These are phyloP conservation scores for Didymella glomerata DNA, from an alignment of 2,329 filamentous ascomycete genomes.

Conservation along the genomic window DNA sequence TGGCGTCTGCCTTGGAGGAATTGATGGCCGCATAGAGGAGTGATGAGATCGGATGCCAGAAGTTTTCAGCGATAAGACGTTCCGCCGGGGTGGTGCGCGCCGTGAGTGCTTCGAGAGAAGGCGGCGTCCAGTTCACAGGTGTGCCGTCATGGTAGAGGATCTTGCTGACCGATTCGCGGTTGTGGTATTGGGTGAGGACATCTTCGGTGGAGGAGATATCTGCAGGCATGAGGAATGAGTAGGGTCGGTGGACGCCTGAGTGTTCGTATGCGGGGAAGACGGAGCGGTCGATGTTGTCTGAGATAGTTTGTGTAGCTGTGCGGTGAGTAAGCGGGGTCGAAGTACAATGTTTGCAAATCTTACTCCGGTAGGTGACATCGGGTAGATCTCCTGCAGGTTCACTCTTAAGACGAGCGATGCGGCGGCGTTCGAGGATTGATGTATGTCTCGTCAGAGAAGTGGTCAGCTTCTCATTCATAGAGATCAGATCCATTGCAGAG, in stretches of 20 bases:
- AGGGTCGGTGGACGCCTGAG: constrained; percentile 7
- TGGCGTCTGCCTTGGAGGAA: constrained; percentile 5
- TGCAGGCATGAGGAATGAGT: constrained; percentile 27
- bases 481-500: constrained; percentile 36
- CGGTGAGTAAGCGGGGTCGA: constrained; percentile 16
- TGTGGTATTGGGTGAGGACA: constrained; percentile 17
- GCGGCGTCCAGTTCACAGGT: constrained; percentile 3
- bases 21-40: constrained; percentile 9
- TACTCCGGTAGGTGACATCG: constrained; percentile 32
- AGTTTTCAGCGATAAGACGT: neutral
- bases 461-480: constrained; percentile 36
- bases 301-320: constrained; percentile 33
- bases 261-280: constrained; percentile 38
- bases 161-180: constrained; percentile 21
- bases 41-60: constrained; percentile 14
- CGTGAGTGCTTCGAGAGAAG: neutral
- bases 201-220: constrained; percentile 21
- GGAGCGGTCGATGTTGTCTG: constrained; percentile 40
- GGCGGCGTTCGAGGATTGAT: constrained; percentile 42
- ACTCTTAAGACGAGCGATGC: constrained; percentile 43
- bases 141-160: constrained; percentile 26
- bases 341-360: constrained; percentile 1
- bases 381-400: constrained; percentile 32
- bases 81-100: neutral
- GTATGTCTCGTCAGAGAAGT: constrained; percentile 45